These are phyloP conservation scores for Parafenestella ontariensis DNA, from an alignment of 2,329 filamentous ascomycete genomes.

Conservation along the genomic window DNA sequence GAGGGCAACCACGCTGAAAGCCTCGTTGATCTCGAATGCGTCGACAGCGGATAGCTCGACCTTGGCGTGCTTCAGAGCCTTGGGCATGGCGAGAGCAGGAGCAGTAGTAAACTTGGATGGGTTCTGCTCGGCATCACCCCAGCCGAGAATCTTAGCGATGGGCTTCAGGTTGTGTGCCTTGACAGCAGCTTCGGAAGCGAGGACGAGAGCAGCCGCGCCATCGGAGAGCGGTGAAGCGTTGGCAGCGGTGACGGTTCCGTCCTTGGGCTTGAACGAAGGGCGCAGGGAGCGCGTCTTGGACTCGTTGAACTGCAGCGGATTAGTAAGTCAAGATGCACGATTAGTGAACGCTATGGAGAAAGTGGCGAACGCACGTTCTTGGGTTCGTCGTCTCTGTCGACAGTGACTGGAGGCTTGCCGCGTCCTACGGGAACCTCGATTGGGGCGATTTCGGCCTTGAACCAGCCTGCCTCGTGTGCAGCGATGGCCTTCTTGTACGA, in stretches of 20 bases:
- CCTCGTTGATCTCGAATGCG: constrained; percentile 99
- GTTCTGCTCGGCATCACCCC: constrained; percentile 91
- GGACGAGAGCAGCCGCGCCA: constrained; percentile 88
- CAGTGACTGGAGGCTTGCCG: constrained; percentile 82
- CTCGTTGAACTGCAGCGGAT: constrained; percentile 57
- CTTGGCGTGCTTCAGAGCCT: constrained; percentile 94
- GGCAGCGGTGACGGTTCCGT: constrained; percentile 91
- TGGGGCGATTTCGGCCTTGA: constrained; percentile 86
- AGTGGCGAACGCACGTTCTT: constrained; percentile 73
- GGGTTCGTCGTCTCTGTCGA: constrained; percentile 91
- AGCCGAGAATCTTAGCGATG: constrained; percentile 94
- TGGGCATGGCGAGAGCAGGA: constrained; percentile 92
- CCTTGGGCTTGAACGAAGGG: constrained; percentile 80
- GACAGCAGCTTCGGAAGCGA: constrained; percentile 92
- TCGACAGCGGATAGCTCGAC: constrained; percentile 80
- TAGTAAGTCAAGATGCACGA: constrained; percentile 15
- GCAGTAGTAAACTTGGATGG: constrained; percentile 96
- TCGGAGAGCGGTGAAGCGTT: constrained; percentile 98
- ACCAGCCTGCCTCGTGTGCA: constrained; percentile 80
- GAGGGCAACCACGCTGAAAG: constrained; percentile 94
- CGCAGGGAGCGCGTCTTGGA: constrained; percentile 63
- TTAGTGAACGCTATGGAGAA: constrained; percentile 11
- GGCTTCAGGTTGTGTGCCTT: constrained; percentile 91
- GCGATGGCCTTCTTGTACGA: constrained; percentile 93
- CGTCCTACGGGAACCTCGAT: constrained; percentile 86